Evolutionary conservation across 2,329 filamentous ascomycete genomes (phyloP).

Genomic region (Pseudogymnoascus sp.): DNA sequence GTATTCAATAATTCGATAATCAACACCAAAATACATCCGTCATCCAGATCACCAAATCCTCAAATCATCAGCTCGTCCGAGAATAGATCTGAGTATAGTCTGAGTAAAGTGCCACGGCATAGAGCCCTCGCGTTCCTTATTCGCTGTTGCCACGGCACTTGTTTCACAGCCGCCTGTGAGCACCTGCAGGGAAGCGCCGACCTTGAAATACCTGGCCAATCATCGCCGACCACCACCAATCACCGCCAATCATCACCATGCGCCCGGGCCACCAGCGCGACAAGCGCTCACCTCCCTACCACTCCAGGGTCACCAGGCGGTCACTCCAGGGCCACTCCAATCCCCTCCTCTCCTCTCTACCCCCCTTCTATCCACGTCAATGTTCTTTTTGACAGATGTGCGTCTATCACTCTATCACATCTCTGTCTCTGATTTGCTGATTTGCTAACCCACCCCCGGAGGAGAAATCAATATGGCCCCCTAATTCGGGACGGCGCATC

Average conservation of each 20-base stretch:
- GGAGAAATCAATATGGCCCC: neutral
- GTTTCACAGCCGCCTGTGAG: slow-evolving; percentile 3
- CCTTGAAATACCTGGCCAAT: slow-evolving; percentile 4
- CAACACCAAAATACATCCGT: neutral
- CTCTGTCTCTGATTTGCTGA: neutral
- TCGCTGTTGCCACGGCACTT: slow-evolving; percentile 9
- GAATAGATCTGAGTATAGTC: neutral
- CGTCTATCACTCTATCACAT: neutral
- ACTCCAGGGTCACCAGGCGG: neutral
- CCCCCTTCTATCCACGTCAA: neutral
- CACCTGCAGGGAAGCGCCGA: slow-evolving; percentile 2
- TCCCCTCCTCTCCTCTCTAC: neutral
- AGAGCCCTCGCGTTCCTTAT: neutral
- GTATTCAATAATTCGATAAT: slow-evolving; percentile 1
- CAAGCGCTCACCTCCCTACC: neutral
- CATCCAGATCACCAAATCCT: neutral
- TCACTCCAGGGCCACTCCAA: neutral
- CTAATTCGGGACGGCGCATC: slow-evolving; percentile 1
- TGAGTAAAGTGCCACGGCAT: neutral
- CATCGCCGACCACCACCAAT: neutral
- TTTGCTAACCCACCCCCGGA: too few relatives aligned
- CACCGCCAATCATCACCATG: neutral
- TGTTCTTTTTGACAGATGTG: neutral
- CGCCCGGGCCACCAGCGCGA: neutral
- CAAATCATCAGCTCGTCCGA: slow-evolving; percentile 3